Evolutionary conservation across 768 basidiomycete species (phyloP).

Genomic region (Sporobolomyces roseus): DNA sequence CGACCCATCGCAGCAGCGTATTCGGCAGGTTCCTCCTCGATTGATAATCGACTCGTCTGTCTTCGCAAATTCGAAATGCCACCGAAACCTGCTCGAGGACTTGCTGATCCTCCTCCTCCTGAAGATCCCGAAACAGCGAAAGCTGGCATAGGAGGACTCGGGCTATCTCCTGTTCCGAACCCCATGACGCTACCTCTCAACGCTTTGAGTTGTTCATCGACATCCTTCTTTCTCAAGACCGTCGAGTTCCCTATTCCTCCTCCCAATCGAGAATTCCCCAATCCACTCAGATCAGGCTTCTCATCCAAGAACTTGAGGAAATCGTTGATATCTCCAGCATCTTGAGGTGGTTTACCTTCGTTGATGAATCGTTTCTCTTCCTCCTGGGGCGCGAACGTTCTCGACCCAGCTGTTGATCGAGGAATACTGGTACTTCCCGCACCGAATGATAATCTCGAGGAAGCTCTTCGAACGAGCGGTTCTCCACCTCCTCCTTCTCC

Average conservation of each 20-base stretch:
- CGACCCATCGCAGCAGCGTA: not conserved
- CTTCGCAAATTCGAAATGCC: constrained; percentile 18
- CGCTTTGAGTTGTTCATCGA: constrained; percentile 29
- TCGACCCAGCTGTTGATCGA: not conserved
- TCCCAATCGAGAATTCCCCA: not conserved
- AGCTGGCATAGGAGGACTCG: constrained; percentile 13
- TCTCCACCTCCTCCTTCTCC: constrained; percentile 1
- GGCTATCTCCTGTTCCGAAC: constrained; percentile 5
- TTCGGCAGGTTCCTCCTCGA: constrained; percentile 32
- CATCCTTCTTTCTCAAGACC: constrained; percentile 23
- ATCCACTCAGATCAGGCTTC: constrained; percentile 27
- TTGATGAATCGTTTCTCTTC: constrained; percentile 10
- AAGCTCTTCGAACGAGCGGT: not conserved
- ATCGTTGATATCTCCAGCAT: constrained; percentile 39
- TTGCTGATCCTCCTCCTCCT: not conserved
- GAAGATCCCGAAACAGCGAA: not conserved
- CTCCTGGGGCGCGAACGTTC: not conserved
- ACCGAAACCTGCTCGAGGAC: constrained; percentile 16
- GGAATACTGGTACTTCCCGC: not conserved
- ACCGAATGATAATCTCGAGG: constrained; percentile 10
- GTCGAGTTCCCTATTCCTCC: not conserved
- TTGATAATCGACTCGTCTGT: constrained; percentile 27
- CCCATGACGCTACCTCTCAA: constrained; percentile 23
- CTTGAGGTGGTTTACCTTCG: constrained; percentile 10
- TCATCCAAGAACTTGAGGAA: constrained; percentile 42